Evolutionary conservation across 2,329 filamentous ascomycete genomes (phyloP), one percentile per base, ranked within the genome.

Genomic region (Beauveria varroae): DNA sequence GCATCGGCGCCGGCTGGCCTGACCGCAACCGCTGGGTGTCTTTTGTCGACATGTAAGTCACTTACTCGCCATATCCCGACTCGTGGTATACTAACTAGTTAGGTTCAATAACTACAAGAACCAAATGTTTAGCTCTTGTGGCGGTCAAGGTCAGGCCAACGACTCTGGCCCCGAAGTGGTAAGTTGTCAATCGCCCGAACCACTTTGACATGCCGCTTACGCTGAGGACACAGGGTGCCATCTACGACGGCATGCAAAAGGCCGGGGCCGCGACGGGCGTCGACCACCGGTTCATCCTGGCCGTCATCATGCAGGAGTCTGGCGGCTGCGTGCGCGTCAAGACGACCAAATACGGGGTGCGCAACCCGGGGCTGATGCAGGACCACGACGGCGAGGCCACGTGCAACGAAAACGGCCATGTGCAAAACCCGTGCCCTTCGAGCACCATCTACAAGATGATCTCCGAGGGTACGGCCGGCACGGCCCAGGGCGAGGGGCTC

Each of bases 221-320:
- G 5, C 5, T 1, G 14, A 37, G 10, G 34, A 16, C 34, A 5
- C 14, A 63, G 44, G 60, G 64, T 18, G 58, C 63, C 56, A 70
- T 78, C 59, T 69, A 68, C 53, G 63, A 67, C 34, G 67, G 68
- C 53, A 77, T 78, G 60, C 62, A 71, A 54, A 55, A 64, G 14
- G 70, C 75, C 7, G 68, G 74, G 3, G 54, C 52, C 8, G 55
- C 62, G 7, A 65, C 68, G 0, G 64, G 66, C 18, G 67, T 79
- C 34, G 75, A 78, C 63, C 64, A 68, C 44, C 74, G 76, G 53
- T 76, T 77, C 63, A 75, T 79, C 63, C 68, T 79, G 16, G 73
- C 75, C n/a, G 69, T 78, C 62, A 64, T 78, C 43, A 72, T 79
- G 70, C 77, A 79, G 65, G 77, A 79, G 65, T 75, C 72, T 64